These are phyloP conservation scores for Yamadazyma mexicana DNA, from an alignment of 1,139 yeast species.

Conservation along the genomic window DNA sequence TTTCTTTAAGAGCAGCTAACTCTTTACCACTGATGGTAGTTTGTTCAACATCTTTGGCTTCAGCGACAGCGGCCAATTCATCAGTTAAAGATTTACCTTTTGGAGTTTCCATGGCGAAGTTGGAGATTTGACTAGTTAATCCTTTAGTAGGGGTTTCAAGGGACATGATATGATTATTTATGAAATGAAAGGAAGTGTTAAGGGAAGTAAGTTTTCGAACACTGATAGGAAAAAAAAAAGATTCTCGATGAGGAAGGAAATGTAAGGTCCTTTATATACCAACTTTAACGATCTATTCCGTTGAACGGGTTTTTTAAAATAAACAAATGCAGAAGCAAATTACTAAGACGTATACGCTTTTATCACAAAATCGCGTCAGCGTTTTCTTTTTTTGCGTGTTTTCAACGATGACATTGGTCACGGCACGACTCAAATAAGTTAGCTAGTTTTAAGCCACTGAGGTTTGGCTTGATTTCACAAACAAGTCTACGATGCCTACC, in stretches of 20 bases:
- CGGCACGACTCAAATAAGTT: no score
- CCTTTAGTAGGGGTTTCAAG: conserved; percentile 50
- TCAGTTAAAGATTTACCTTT: conserved; percentile 44
- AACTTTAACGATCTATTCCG: conserved; percentile 8
- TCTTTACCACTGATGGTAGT: conserved; percentile 27
- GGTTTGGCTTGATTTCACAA: no score
- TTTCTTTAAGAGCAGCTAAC: conserved; percentile 13
- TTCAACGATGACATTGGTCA: conserved; percentile 7
- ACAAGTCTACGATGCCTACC: no score
- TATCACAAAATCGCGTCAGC: conserved; percentile 7
- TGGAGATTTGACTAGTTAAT: conserved; percentile 47
- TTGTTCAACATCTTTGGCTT: conserved; percentile 39
- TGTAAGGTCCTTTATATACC: conserved; percentile 8
- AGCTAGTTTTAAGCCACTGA: no score
- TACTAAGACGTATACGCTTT: conserved; percentile 2
- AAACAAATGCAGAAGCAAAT: conserved; percentile 5
- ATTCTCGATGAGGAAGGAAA: background rate
- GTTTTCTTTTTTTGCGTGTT: conserved; percentile 7
- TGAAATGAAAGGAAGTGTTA: background rate
- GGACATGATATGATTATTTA: background rate
- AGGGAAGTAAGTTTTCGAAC: background rate
- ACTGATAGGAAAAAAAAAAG: background rate
- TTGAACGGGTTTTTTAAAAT: conserved; percentile 9
- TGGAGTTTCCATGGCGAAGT: conserved; percentile 36
- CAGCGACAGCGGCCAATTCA: conserved; percentile 47